These are phyloP conservation scores for Imleria badia DNA, from an alignment of 768 basidiomycete species.

Conservation along the genomic window DNA sequence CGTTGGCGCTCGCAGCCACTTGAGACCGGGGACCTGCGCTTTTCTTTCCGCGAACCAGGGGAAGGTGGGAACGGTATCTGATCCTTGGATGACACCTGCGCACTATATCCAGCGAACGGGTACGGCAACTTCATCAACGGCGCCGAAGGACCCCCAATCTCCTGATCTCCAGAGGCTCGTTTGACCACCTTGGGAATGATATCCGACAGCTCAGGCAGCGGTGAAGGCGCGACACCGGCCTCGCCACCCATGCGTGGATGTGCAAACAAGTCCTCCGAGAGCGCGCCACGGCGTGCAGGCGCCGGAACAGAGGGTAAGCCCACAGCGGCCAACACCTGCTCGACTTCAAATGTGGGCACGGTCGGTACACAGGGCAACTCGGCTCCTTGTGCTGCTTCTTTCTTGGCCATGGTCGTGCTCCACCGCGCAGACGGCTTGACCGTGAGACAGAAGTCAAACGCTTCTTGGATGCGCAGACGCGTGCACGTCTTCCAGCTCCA, in stretches of 20 bases:
- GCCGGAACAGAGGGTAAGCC: constrained; percentile 50
- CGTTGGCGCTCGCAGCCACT: constrained; percentile 32
- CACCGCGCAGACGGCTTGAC: constrained; percentile 37
- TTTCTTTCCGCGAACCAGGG: constrained; percentile 43
- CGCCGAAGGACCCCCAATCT: constrained; percentile 36
- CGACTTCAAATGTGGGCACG: constrained; percentile 47
- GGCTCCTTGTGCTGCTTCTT: constrained; percentile 25
- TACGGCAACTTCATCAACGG: constrained; percentile 62
- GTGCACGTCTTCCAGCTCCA: constrained; percentile 83
- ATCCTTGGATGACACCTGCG: constrained; percentile 60
- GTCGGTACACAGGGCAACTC: constrained; percentile 30
- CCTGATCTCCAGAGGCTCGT: constrained; percentile 47
- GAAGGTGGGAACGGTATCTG: constrained; percentile 79
- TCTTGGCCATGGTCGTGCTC: constrained; percentile 34
- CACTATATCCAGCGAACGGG: constrained; percentile 64
- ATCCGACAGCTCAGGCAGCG: constrained; percentile 33
- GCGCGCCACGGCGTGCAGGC: constrained; percentile 55
- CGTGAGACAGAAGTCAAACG: constrained; percentile 77
- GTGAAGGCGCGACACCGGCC: constrained; percentile 21
- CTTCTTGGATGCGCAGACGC: constrained; percentile 68
- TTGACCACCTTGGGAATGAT: constrained; percentile 50
- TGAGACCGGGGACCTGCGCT: constrained; percentile 28
- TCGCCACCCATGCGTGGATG: constrained; percentile 38
- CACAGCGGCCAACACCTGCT: constrained; percentile 55
- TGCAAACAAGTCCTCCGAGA: constrained; percentile 66